A percentile compares a stretch with the other conserved stretches of the same genome.
These are phyloP conservation scores for Trichoderma gamsii DNA, from an alignment of 495 filamentous ascomycete genomes.

Conservation along the genomic window DNA sequence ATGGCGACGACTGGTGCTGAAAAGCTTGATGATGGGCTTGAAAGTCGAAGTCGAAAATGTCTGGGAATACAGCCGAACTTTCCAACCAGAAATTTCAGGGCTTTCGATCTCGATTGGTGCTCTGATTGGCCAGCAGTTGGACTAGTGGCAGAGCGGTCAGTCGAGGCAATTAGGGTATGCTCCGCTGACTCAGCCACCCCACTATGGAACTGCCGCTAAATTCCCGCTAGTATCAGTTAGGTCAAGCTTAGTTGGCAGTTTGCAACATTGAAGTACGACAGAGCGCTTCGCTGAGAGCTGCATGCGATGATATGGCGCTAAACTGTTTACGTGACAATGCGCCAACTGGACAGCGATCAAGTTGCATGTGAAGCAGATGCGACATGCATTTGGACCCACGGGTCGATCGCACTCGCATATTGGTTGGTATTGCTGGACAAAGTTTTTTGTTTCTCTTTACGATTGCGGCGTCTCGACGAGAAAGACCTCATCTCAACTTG, in stretches of 20 bases:
- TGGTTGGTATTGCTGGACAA: no score
- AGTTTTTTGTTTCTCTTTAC: no score
- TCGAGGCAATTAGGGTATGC: neutral
- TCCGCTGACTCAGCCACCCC: neutral
- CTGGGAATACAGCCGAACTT: neutral
- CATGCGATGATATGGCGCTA: no score
- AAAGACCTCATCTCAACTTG: no score
- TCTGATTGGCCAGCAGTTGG: neutral
- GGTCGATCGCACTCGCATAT: no score
- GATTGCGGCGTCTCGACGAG: no score
- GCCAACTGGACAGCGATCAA: no score
- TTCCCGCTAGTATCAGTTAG: neutral
- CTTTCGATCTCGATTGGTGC: neutral
- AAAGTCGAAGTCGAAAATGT: neutral
- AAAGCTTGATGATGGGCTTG: constrained; percentile 7
- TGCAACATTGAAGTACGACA: no score
- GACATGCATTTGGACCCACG: neutral
- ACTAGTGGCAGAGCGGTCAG: neutral
- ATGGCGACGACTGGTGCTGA: constrained; percentile 15
- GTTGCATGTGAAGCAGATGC: neutral
- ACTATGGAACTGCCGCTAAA: neutral
- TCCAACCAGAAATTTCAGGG: neutral
- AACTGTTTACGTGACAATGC: no score
- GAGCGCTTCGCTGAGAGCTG: no score
- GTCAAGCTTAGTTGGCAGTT: neutral